Base-by-base conservation (phyloP, 2,329 filamentous ascomycete species). In the Beauveria australis region DNA sequence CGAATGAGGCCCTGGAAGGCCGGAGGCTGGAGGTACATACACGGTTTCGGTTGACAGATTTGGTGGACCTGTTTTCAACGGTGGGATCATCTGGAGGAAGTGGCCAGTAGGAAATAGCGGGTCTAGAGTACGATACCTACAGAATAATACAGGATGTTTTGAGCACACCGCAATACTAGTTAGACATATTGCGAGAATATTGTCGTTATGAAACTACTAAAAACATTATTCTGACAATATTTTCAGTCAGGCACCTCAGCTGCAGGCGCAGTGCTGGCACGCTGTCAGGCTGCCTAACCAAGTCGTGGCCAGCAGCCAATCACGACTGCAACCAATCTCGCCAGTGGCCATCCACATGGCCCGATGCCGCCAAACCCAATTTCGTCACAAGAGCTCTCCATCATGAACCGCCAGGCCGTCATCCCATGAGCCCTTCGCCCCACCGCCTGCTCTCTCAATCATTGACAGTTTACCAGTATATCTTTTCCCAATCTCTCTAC, bases 381-480 rank as follows among this genome's bases (percentile, higher is more conserved):
- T 53, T 60, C 57, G 58, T 60, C 58, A 60, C 58, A 54, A 54
- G 58, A 49, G 51, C 58, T 60, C 51, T 33, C 51, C 51, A 60
- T 60, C 51, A 41, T 43, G 58, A 30, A 41, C 30, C 33, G 30
- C 49, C 51, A 54, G 58, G 51, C 49, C 43, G 49, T 54, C 58
- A 54, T 60, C 58, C 58, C 43, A 54, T 49, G 51, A 60, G 57
- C 49, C 40, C 30, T 60, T 44, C 49, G 49, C 58, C 58, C 58
- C 51, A 43, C 58, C 33, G 51, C 43, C 28, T 44, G 33, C 33
- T 30, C 26, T 19, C 48, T 47, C 41, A 40, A 47, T 26, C 40
- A 53, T 26, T 28, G 16, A 37, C 33, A 37, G 33, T 16, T 37
- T 16, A 12, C 14, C 33, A 37, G 33, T 37, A 37, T 37, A 37